Evolutionary conservation across 2,329 filamentous ascomycete species (phyloP), one percentile per base, ranked within the genome.

Genomic region (Colletotrichum lentis): DNA sequence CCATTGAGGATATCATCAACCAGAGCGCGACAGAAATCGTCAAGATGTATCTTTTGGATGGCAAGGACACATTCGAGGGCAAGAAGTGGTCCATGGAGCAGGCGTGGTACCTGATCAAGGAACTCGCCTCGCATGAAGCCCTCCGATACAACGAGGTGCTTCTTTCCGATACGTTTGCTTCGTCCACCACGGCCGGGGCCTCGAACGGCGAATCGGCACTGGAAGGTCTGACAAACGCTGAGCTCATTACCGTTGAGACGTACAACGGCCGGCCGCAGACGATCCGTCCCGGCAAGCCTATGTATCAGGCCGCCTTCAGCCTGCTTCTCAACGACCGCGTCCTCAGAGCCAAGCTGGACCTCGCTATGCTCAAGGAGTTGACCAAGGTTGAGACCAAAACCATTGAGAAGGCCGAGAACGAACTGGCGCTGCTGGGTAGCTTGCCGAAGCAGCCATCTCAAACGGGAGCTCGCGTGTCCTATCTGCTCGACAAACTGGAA

Each of bases 11-110:
- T 71, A 98, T 99, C 70, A 91, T 97, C 62, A 90, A 93, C 62
- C 93, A 97, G 75, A 91, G 91, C 20, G 92, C 94, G 0, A 92
- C 92, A 0, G 96, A 98, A 75, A 94, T 98, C 55, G 82, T 97
- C 69, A 97, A 97, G 75, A 94, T 97, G 85, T 98, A 94, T 80
- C 87, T 99, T 37, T 83, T 96, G 74, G 87, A 88, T 53, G 86
- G 86, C 58, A 77, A 76, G 18, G 76, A 80, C 18, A 77, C 79
- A 20, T 76, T 77, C 16, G 80, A 82, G 3, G 81, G 84, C 47
- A 86, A 86, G 37, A 86, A 86, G 62, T 98, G 93, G 92, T 92
- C 90, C 0, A 83, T 88, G 5, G 90, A 96, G 75, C 96, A 98
- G 81, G 95, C 93, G 0, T 98, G 96, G 96, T 86, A 91, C 68